Base-by-base conservation (phyloP, 2,329 filamentous ascomycete genomes). In the Penicillium sp. region DNA sequence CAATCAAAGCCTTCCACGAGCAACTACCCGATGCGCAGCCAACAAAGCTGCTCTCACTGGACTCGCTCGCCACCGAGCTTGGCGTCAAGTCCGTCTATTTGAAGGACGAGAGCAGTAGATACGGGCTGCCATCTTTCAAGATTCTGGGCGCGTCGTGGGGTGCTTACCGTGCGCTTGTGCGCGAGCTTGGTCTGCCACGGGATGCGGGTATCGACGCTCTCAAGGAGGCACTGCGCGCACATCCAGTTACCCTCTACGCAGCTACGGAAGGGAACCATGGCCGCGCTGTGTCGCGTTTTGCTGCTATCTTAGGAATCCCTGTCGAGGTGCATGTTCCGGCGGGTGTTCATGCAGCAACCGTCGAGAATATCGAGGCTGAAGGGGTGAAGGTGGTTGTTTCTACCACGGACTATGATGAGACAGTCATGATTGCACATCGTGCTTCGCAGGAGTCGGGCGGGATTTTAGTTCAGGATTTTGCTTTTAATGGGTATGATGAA, bases 251-350 rank as follows among this genome's bases (percentile, higher is more conserved):
- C 0, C 67, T 90, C 0, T 80, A 86, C 42, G 83, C 88, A 0
- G 85, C 85, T 1, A 90, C 87, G 0, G 88, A 90, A 49, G 90
- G 89, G 0, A 93, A 93, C 61, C 88, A 89, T 76, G 89, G 90
- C 0, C 77, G 88, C 1, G 89, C 90, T 0, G 80, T 91, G 1
- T 86, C 88, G 0, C 77, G 82, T 6, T 90, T 92, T 83, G 86
- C 81, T 0, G 74, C 71, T 42, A 76, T 84, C 11, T 72, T 93
- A 9, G 77, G 74, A 0, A 69, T 90, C 0, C 64, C 74, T 0
- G 79, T 79, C 0, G 73, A 75, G 16, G 83, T 92, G 4, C 87
- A 83, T 62, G 86, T 91, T 1, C 87, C 88, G 0, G 65, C 65
- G 0, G 78, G 75, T 23, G 83, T 90, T 77, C 76, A 81, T 46